Base-by-base conservation (phyloP, 768 basidiomycete genomes). In the Suillus placidus region DNA sequence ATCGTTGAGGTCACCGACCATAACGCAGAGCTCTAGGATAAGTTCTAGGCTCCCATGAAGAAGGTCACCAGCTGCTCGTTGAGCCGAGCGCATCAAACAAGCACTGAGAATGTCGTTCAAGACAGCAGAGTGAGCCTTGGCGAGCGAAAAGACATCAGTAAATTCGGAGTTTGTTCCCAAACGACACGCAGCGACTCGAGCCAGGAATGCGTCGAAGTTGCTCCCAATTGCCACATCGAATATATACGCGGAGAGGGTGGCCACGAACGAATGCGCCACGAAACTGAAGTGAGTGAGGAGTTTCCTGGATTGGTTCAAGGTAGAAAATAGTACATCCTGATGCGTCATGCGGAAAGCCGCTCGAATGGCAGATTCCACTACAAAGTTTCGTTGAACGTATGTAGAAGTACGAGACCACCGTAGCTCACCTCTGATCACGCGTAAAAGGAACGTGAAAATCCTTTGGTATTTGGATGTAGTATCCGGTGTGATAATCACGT, bases 381-480 rank as follows among this genome's bases (percentile, higher is more conserved):
- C 13, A 55, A 54, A 37, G 40, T 12, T 66, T 35, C 60, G 71
- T 54, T 69, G 45, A 20, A 26, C 37, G 30, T 23, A 45, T 16
- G 40, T 68, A 18, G 12, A 32, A 42, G 23, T 26, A 43, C 52
- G 30, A 30, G 13, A 64, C 30, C 40, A 20, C 37, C 18, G 35
- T 62, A 30, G 75, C 81, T 32, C 69, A 90, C 94, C 93, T 84
- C 95, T 84, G 71, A 89, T 82, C 47, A 96, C 79, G 37, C 94
- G 84, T 40, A 97, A 79, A 56, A 94, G 84, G 70, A 95, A 88
- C 0, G 90, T 83, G 74, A 95, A 94, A 67, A 95, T 80, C 47
- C 91, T 82, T 68, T 95, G 92, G 72, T 96, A 96, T 73, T 95
- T 96, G 6, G 85, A 88, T n/a, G 95, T 76, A 38, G 91, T 84